Conservation (phyloP, 2,329 filamentous ascomycete species). For the Talaromyces sp. region DNA sequence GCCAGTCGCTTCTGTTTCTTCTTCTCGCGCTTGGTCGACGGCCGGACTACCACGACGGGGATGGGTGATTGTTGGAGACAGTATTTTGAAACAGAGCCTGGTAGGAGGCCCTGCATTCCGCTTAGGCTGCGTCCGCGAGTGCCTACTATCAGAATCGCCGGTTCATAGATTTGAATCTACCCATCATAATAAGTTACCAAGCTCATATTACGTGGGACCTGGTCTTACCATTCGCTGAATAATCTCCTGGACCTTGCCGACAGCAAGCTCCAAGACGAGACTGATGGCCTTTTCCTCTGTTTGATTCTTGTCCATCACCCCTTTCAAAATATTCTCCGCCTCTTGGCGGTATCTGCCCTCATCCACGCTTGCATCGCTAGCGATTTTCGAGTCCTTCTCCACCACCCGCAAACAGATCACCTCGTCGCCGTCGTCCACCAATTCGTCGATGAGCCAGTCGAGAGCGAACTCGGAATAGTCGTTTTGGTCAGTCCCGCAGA, state of each 20-base stretch:
- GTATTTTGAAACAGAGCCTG: constrained; percentile 89
- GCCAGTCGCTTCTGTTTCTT: constrained; percentile 80
- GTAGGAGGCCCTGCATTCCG: constrained; percentile 78
- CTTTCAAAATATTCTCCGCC: constrained; percentile 66
- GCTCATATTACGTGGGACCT: background rate
- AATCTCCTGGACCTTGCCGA: constrained; percentile 83
- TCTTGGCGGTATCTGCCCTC: constrained; percentile 69
- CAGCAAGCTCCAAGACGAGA: constrained; percentile 76
- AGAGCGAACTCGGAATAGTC: constrained; percentile 88
- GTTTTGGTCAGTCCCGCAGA: constrained; percentile 87
- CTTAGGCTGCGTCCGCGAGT: constrained; percentile 79
- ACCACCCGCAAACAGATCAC: constrained; percentile 85
- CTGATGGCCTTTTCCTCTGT: constrained; percentile 74
- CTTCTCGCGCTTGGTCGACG: constrained; percentile 79
- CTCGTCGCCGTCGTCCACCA: constrained; percentile 90
- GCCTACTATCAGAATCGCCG: constrained; percentile 83
- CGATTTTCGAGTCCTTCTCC: constrained; percentile 71
- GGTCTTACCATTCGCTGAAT: constrained; percentile 76
- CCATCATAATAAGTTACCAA: constrained; percentile 11
- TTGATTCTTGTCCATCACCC: constrained; percentile 73
- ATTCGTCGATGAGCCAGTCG: constrained; percentile 85
- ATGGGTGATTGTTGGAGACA: constrained; percentile 90
- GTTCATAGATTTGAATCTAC: constrained; percentile 86
- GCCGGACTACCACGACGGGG: constrained; percentile 85
- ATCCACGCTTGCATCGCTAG: constrained; percentile 54